Evolutionary conservation across 202 grass and related monocot species (phyloP).

Genomic region (Thinopyrum obtusiflorum): DNA sequence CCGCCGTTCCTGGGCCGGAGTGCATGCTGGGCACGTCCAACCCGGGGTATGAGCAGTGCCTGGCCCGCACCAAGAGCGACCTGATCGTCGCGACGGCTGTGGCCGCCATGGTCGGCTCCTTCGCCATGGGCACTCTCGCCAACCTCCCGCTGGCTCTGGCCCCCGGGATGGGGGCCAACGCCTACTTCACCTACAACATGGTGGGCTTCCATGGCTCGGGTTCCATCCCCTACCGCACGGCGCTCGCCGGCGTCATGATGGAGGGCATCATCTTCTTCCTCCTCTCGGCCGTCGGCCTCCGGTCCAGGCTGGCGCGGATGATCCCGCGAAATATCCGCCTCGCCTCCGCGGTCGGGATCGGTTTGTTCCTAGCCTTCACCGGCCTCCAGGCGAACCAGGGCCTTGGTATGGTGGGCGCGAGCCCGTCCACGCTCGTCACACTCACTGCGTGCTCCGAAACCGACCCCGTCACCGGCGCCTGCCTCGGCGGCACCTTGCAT

Average conservation of each 20-base stretch:
- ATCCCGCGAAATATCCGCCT: constrained; percentile 66
- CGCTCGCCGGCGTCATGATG: constrained; percentile 62
- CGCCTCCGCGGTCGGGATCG: constrained; percentile 61
- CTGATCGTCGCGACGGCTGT: constrained; percentile 63
- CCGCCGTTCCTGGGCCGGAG: constrained; percentile 14
- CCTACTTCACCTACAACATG: constrained; percentile 87
- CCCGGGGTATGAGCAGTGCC: constrained; percentile 50
- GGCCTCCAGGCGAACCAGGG: constrained; percentile 65
- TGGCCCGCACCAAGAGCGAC: constrained; percentile 57
- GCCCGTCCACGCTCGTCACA: constrained; percentile 65
- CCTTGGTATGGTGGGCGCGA: constrained; percentile 61
- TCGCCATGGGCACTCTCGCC: constrained; percentile 68
- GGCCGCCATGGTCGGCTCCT: constrained; percentile 44
- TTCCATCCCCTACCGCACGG: constrained; percentile 48
- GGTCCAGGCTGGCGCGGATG: constrained; percentile 49
- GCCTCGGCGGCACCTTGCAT: constrained; percentile 51
- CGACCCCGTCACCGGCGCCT: constrained; percentile 52
- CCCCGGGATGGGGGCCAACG: constrained; percentile 82
- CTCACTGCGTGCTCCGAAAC: constrained; percentile 54
- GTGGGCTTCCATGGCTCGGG: constrained; percentile 80
- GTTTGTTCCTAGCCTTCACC: constrained; percentile 68
- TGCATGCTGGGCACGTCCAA: constrained; percentile 35
- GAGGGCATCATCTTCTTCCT: constrained; percentile 62
- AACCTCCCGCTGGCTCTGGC: constrained; percentile 74
- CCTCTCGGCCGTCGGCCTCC: constrained; percentile 50